phyloP scores from a whole-genome alignment of 805 yeast species.

The Yamadazyma scolyti region DNA sequence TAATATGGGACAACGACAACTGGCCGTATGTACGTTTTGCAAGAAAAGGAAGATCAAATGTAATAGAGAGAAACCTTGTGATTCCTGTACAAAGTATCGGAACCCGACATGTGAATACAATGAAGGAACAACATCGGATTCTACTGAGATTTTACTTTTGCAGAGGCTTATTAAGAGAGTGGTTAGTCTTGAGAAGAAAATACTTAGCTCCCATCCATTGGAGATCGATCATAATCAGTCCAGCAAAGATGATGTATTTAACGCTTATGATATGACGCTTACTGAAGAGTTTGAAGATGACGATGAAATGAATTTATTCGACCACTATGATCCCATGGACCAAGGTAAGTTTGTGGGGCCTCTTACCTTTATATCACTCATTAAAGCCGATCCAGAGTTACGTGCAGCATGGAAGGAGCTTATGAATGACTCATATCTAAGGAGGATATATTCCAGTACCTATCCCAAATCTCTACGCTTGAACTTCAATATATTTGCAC shows the following conservation, averaged over 20 bases:
- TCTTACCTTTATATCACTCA: background rate
- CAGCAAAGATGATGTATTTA: no score
- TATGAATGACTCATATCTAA: no score
- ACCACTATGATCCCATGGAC: background rate
- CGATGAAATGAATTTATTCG: background rate
- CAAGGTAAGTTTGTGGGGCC: background rate
- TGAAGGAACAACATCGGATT: no score
- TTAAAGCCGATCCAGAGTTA: background rate
- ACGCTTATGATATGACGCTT: no score
- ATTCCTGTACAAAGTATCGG: conserved; percentile 21
- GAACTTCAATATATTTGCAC: conserved; percentile 1
- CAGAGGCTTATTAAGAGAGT: conserved; percentile 2
- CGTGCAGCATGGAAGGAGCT: no score
- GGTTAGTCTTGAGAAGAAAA: no score
- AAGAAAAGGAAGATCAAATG: conserved; percentile 38
- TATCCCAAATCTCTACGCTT: no score
- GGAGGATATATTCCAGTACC: conserved; percentile 1
- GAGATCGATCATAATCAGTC: no score
- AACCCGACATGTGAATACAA: conserved; percentile 13
- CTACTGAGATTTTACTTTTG: conserved; percentile 7
- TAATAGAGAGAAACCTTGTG: conserved; percentile 40
- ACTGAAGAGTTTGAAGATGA: no score
- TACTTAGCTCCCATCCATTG: no score
- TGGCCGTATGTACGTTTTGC: conserved; percentile 28
- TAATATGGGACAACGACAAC: no score